A percentile compares a stretch with the other conserved stretches of the same genome.
Evolutionary conservation across 2,329 filamentous ascomycete genomes (phyloP).

Genomic region (Aspergillus tubingensis): DNA sequence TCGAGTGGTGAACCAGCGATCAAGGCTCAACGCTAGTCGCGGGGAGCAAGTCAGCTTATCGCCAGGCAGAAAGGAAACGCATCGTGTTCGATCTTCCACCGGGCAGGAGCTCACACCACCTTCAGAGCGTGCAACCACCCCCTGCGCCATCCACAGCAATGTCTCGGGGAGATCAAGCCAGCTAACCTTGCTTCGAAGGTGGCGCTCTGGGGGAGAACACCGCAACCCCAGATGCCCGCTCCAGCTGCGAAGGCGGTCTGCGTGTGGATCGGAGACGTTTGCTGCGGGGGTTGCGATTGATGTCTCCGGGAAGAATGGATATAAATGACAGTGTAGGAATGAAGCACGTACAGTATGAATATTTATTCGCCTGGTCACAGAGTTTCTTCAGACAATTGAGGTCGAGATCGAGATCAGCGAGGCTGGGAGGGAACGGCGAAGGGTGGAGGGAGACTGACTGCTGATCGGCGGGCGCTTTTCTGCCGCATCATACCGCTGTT

Average conservation of each 20-base stretch:
- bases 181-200: background rate
- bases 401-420: background rate
- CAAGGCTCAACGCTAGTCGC: constrained; percentile 10
- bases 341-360: constrained; percentile 40
- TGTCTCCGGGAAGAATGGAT: background rate
- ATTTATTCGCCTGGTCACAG: background rate
- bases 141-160: background rate
- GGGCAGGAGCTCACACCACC: background rate
- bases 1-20: constrained; percentile 11
- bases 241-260: constrained; percentile 13
- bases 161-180: background rate
- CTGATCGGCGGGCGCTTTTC: constrained; percentile 6
- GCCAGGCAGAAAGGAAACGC: background rate
- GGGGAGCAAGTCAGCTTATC: constrained; percentile 9
- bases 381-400: background rate
- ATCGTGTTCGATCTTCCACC: background rate
- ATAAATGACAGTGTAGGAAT: background rate
- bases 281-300: background rate
- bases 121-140: background rate
- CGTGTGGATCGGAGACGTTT: background rate
- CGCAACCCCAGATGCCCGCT: background rate
- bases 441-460: constrained; percentile 1
- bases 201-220: background rate
- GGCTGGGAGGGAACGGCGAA: background rate
- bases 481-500: constrained; percentile 10